Conservation (phyloP, 2,329 filamentous ascomycete genomes). For the Monilinia polystroma region DNA sequence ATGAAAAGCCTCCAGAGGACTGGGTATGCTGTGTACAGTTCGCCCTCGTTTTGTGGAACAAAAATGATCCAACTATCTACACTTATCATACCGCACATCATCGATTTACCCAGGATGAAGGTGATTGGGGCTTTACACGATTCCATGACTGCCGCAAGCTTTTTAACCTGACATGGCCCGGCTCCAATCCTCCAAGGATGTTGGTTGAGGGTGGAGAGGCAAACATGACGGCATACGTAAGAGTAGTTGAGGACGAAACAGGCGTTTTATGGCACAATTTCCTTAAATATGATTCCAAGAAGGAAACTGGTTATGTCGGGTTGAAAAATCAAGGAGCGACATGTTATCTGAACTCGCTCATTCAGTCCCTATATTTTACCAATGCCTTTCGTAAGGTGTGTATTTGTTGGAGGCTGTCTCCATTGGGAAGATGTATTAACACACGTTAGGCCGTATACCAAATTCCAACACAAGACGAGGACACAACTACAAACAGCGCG, state of each 20-base stretch:
- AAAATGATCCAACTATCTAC: conserved; percentile 84
- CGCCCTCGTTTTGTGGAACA: conserved; percentile 89
- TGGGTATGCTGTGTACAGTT: conserved; percentile 98
- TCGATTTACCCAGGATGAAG: conserved; percentile 92
- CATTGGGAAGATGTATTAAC: conserved; percentile 24
- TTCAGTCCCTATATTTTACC: conserved; percentile 82
- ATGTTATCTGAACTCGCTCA: conserved; percentile 80
- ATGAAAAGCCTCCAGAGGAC: conserved; percentile 74
- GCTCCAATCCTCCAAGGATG: conserved; percentile 54
- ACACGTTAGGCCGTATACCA: conserved; percentile 78
- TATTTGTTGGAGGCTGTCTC: neutral
- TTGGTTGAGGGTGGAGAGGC: conserved; percentile 74
- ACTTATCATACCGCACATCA: conserved; percentile 83
- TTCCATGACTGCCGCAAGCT: conserved; percentile 87
- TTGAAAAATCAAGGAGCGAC: conserved; percentile 95
- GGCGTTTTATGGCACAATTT: conserved; percentile 91
- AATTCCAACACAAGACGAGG: conserved; percentile 87
- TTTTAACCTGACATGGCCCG: conserved; percentile 76
- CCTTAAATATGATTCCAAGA: conserved; percentile 96
- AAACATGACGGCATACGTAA: conserved; percentile 80
- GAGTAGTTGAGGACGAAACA: conserved; percentile 82
- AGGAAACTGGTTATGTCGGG: conserved; percentile 95
- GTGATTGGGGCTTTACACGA: conserved; percentile 98
- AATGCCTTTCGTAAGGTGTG: conserved; percentile 88
- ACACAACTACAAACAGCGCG: conserved; percentile 80